These are phyloP conservation scores for Brettanomyces anomalus DNA, from an alignment of 805 yeast species.

Conservation along the genomic window DNA sequence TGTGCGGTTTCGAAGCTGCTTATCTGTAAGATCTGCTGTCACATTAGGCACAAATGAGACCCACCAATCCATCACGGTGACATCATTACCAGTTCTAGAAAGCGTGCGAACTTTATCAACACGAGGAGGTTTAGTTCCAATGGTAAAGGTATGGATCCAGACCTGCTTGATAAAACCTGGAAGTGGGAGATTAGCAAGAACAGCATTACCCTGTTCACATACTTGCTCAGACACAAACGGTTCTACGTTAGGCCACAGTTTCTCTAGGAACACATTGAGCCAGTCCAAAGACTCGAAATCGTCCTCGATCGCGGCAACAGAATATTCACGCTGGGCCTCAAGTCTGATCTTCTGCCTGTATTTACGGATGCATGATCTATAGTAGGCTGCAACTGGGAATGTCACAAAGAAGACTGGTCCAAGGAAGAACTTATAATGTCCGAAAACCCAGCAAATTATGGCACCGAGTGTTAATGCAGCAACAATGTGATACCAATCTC, in stretches of 20 bases:
- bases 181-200: conserved; percentile 63
- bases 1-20: conserved; percentile 76
- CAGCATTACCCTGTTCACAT: conserved; percentile 76
- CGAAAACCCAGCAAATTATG: conserved; percentile 67
- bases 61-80: conserved; percentile 97
- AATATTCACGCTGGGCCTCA: conserved; percentile 76
- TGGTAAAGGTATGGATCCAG: conserved; percentile 82
- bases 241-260: conserved; percentile 87
- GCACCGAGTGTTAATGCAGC: conserved; percentile 63
- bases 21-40: conserved; percentile 70
- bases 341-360: conserved; percentile 70
- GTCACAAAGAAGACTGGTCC: conserved; percentile 76
- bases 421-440: conserved; percentile 65
- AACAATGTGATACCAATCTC: conserved; percentile 96
- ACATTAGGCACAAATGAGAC: conserved; percentile 91
- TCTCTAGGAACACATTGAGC: conserved; percentile 81
- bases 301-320: conserved; percentile 70
- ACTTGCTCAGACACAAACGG: conserved; percentile 84
- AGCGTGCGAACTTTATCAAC: conserved; percentile 84
- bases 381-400: conserved; percentile 52
- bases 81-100: conserved; percentile 82
- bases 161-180: conserved; percentile 80
- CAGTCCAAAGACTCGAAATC: conserved; percentile 95
- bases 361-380: conserved; percentile 76
- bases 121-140: conserved; percentile 94